These are phyloP conservation scores for Penicillium aurantiogriseum DNA, from an alignment of 2,329 filamentous ascomycete genomes.

Conservation along the genomic window DNA sequence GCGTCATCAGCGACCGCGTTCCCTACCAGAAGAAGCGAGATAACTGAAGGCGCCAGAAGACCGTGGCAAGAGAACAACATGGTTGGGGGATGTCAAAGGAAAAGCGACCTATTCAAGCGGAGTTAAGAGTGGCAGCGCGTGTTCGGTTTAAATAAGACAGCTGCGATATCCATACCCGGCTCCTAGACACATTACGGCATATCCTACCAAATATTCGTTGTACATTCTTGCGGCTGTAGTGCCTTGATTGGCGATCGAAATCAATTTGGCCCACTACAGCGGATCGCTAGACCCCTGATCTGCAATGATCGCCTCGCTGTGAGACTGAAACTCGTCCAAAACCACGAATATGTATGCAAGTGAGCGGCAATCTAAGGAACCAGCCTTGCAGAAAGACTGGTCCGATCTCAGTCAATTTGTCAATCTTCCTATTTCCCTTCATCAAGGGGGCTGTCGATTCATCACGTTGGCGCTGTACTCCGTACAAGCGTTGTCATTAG, in stretches of 20 bases:
- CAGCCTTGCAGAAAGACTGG: conserved; percentile 8
- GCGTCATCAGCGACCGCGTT: conserved; percentile 14
- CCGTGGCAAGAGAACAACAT: conserved; percentile 16
- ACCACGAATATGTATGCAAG: background rate
- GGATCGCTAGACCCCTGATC: conserved; percentile 16
- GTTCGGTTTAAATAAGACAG: conserved; percentile 17
- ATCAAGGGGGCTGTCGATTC: background rate
- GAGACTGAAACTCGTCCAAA: background rate
- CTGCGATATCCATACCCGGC: background rate
- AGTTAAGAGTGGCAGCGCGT: background rate
- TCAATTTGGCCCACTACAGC: conserved; percentile 13
- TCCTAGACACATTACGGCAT: conserved; percentile 12
- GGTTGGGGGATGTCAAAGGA: background rate
- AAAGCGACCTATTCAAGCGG: conserved; percentile 1
- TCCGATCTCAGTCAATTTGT: conserved; percentile 3
- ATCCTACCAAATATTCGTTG: conserved; percentile 10
- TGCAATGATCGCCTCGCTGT: conserved; percentile 18
- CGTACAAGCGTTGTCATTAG: background rate
- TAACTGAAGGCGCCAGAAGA: conserved; percentile 10
- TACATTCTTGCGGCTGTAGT: conserved; percentile 13
- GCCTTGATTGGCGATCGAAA: conserved; percentile 20
- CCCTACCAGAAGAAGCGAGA: conserved; percentile 8
- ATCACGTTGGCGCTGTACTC: background rate
- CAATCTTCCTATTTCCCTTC: background rate
- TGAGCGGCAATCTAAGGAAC: conserved; percentile 5